Evolutionary conservation across 2,329 filamentous ascomycete species (phyloP).

Genomic region (Nigrograna mackinnonii): DNA sequence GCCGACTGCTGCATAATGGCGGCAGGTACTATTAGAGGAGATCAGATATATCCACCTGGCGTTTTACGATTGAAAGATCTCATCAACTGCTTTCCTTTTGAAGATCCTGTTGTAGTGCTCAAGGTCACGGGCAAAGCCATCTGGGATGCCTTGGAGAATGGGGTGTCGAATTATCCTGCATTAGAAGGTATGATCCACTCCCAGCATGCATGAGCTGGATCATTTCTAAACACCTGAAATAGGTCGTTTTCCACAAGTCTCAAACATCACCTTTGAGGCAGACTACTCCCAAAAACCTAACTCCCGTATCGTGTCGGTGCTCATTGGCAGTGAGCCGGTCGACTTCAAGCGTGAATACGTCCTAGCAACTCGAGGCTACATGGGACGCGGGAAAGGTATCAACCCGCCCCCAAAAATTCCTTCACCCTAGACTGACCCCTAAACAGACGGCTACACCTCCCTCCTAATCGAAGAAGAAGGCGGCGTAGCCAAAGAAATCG

Average conservation of each 20-base stretch:
- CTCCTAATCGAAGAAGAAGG: conserved; percentile 78
- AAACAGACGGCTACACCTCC: conserved; percentile 80
- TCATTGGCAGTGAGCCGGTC: conserved; percentile 64
- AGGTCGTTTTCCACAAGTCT: conserved; percentile 79
- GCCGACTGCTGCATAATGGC: conserved; percentile 86
- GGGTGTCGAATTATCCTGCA: conserved; percentile 78
- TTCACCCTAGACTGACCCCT: too few species aligned
- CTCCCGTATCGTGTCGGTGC: conserved; percentile 65
- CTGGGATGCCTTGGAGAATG: conserved; percentile 81
- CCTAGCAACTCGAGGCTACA: conserved; percentile 83
- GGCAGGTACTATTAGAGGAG: conserved; percentile 81
- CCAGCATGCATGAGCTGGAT: background rate
- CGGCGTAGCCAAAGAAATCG: conserved; percentile 74
- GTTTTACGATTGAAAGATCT: conserved; percentile 78
- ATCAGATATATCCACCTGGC: conserved; percentile 85
- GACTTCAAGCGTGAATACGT: conserved; percentile 68
- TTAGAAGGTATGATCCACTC: conserved; percentile 64
- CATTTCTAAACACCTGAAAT: conserved; percentile 1
- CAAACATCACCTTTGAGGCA: conserved; percentile 76
- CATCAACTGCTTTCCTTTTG: conserved; percentile 90
- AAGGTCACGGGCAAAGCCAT: conserved; percentile 73
- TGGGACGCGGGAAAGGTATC: conserved; percentile 85
- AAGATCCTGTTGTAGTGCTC: conserved; percentile 84
- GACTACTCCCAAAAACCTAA: conserved; percentile 65
- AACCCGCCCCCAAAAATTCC: too few species aligned